Evolutionary conservation across 176 grass and related monocot species (phyloP).

Genomic region (Poa annua): DNA sequence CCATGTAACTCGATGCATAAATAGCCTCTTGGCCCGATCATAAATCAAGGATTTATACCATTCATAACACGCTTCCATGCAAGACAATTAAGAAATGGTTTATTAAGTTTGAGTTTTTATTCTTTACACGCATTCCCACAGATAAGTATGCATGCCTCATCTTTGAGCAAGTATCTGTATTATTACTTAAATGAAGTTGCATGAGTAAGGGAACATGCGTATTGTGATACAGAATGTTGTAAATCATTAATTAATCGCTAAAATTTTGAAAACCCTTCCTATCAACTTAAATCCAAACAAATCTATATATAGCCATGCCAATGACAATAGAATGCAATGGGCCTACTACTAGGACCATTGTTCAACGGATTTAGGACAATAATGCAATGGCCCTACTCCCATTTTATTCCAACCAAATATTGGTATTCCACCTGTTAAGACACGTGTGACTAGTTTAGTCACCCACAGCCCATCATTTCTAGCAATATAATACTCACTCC

Average conservation of each 20-base stretch:
- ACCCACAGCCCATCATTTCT: too few species aligned
- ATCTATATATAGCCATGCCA: not conserved
- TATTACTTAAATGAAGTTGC: not conserved
- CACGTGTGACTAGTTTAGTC: too few species aligned
- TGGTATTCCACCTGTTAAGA: too few species aligned
- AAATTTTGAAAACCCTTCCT: not conserved
- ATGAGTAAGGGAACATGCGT: not conserved
- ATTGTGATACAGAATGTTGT: not conserved
- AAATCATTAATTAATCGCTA: too few species aligned
- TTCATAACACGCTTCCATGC: too few species aligned
- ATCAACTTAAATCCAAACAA: not conserved
- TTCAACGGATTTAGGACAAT: too few species aligned
- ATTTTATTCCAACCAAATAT: too few species aligned
- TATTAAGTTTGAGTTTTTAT: not conserved
- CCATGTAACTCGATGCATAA: too few species aligned
- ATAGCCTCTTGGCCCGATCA: too few species aligned
- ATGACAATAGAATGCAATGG: not conserved
- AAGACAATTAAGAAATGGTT: not conserved
- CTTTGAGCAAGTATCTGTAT: not conserved
- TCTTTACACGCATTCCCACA: not conserved
- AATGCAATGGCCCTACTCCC: too few species aligned
- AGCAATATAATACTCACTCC: too few species aligned
- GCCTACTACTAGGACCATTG: not conserved
- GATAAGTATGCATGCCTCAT: not conserved
- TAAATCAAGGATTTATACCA: too few species aligned